These are phyloP conservation scores for Withania somnifera DNA, from an alignment of 305 asterid species.

Conservation along the genomic window DNA sequence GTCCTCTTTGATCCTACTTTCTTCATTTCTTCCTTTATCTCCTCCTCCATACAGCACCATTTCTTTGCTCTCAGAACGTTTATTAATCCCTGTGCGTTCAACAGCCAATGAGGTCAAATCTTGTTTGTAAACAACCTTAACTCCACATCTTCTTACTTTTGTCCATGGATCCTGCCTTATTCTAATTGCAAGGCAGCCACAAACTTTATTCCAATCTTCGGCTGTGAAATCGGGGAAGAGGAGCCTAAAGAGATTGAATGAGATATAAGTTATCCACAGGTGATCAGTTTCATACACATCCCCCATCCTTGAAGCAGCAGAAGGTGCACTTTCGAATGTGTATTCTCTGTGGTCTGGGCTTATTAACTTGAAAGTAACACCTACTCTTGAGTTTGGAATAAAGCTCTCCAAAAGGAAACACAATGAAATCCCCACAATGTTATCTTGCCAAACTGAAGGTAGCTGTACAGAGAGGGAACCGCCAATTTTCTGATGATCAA, in stretches of 20 bases:
- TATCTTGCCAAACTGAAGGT: not conserved
- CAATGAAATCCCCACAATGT: not conserved
- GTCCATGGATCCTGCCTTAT: not conserved
- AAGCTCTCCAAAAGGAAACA: not conserved
- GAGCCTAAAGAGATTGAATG: not conserved
- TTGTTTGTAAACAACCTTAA: not conserved
- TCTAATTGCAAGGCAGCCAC: not conserved
- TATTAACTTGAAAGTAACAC: slow-evolving; percentile 7
- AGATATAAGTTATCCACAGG: slow-evolving; percentile 3
- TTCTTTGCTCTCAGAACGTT: not conserved
- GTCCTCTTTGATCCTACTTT: not conserved
- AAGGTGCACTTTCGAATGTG: not conserved
- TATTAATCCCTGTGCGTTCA: not conserved
- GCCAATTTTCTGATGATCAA: not conserved
- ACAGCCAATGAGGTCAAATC: not conserved
- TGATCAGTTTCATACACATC: not conserved
- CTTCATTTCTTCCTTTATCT: not conserved
- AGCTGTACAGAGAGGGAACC: not conserved
- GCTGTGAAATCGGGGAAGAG: not conserved
- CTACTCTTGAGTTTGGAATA: not conserved
- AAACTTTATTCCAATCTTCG: slow-evolving; percentile 5
- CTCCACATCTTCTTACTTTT: slow-evolving; percentile 1
- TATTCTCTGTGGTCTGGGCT: slow-evolving; percentile 4
- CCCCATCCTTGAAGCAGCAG: not conserved
- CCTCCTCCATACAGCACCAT: not conserved